phyloP scores from a whole-genome alignment of 176 grass and related monocot species.

The Oryza rufipogon region DNA sequence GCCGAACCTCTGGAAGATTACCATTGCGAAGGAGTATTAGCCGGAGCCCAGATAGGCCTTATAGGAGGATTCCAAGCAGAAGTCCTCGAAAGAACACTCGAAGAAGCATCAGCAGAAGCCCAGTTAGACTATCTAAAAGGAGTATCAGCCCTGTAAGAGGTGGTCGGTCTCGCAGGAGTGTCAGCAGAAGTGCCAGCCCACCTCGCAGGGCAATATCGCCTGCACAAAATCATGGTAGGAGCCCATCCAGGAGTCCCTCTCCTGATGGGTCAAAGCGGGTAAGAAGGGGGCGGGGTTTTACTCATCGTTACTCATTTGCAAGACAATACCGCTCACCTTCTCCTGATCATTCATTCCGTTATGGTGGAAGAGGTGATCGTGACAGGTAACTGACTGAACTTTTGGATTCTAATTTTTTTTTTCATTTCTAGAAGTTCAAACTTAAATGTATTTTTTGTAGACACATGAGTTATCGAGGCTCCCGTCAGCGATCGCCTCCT shows the following conservation, averaged over 20 bases:
- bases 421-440: not conserved
- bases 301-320: conserved; percentile 88
- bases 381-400: conserved; percentile 60
- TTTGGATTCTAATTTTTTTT: not conserved
- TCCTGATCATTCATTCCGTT: conserved; percentile 71
- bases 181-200: conserved; percentile 74
- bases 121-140: conserved; percentile 64
- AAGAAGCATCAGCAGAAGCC: conserved; percentile 71
- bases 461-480: conserved; percentile 60
- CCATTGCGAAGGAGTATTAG: conserved; percentile 47
- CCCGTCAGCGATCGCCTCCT: conserved; percentile 73
- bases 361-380: conserved; percentile 76
- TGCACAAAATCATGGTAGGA: conserved; percentile 67
- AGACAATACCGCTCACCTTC: conserved; percentile 92
- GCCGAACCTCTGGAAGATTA: conserved; percentile 53
- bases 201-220: conserved; percentile 66
- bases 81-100: conserved; percentile 55
- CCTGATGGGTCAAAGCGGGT: conserved; percentile 89
- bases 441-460: conserved; percentile 25
- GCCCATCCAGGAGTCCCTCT: conserved; percentile 83
- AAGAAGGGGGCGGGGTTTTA: conserved; percentile 89
- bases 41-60: conserved; percentile 52
- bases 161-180: conserved; percentile 57
- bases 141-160: conserved; percentile 74
- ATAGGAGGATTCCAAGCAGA: conserved; percentile 60